A percentile compares a stretch with the other conserved stretches of the same genome.
phyloP scores from a whole-genome alignment of 208 protist species.

The Crithidia fasciculata region DNA sequence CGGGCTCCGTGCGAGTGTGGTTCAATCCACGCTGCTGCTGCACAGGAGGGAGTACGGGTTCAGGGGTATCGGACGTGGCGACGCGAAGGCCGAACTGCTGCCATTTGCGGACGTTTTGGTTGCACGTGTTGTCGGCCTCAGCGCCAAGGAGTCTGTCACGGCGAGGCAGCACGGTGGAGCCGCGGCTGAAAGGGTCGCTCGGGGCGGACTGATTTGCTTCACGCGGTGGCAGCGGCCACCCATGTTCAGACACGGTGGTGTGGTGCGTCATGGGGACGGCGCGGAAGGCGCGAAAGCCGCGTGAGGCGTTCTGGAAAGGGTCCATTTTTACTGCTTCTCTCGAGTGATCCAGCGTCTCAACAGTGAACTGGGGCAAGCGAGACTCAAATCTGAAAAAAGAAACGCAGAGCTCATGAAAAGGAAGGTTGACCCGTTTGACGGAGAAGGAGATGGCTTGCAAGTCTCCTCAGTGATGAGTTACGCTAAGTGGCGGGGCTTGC shows the following conservation, averaged over 20 bases:
- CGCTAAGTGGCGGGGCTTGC: too few species aligned
- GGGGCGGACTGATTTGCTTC: not conserved
- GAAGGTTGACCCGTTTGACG: too few species aligned
- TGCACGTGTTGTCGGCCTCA: not conserved
- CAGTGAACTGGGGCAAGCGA: not conserved
- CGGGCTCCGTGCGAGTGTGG: not conserved
- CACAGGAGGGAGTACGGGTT: not conserved
- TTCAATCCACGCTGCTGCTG: not conserved
- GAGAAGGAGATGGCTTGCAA: too few species aligned
- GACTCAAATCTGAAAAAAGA: not conserved
- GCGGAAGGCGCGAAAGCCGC: conserved; percentile 17
- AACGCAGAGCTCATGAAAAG: not conserved
- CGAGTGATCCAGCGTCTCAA: not conserved
- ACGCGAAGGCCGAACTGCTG: conserved; percentile 34
- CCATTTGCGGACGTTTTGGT: conserved; percentile 30
- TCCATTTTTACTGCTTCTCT: conserved; percentile 18
- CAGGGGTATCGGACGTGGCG: not conserved
- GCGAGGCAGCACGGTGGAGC: not conserved
- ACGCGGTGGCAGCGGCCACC: not conserved
- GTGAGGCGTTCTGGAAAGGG: conserved; percentile 15
- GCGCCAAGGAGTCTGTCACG: not conserved
- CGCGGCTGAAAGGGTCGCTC: not conserved
- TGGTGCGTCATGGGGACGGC: conserved; percentile 36
- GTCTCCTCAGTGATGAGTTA: too few species aligned
- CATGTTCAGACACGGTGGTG: not conserved